phyloP scores from a whole-genome alignment of 2,329 filamentous ascomycete genomes.

The Apiospora hydei region DNA sequence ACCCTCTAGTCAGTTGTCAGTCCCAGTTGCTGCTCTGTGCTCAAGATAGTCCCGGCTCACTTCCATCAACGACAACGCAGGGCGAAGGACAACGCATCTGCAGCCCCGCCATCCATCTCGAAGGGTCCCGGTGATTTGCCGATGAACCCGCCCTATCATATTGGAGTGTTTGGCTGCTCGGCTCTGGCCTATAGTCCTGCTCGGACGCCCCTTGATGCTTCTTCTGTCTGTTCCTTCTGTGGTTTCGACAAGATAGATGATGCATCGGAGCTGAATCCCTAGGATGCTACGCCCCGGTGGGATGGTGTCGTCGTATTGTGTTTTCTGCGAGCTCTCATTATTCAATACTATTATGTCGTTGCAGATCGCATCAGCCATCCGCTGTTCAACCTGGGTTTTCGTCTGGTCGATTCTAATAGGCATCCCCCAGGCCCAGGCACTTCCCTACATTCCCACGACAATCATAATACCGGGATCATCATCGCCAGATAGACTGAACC shows the following conservation, averaged over 20 bases:
- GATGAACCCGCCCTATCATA: neutral
- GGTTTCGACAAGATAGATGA: constrained; percentile 14
- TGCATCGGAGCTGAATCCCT: constrained; percentile 13
- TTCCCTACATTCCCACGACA: constrained; percentile 81
- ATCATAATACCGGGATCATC: constrained; percentile 66
- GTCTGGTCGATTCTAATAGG: constrained; percentile 31
- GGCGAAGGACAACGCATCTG: constrained; percentile 8
- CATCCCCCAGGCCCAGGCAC: constrained; percentile 49
- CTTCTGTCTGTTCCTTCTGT: neutral
- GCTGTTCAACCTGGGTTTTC: constrained; percentile 33
- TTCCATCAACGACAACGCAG: constrained; percentile 10
- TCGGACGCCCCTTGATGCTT: neutral
- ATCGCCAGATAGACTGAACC: constrained; percentile 45
- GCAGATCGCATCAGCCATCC: constrained; percentile 35
- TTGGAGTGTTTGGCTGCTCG: constrained; percentile 4
- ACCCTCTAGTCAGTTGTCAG: constrained; percentile 12
- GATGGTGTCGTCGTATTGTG: constrained; percentile 35
- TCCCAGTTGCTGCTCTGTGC: constrained; percentile 18
- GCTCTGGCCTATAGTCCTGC: constrained; percentile 14
- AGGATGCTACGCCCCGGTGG: constrained; percentile 23
- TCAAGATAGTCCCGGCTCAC: constrained; percentile 8
- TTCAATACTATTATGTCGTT: constrained; percentile 7
- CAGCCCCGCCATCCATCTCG: constrained; percentile 15
- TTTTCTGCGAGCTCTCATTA: constrained; percentile 25
- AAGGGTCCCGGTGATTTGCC: neutral